These are phyloP conservation scores for Pseudocercospora macadamiae DNA, from an alignment of 2,329 filamentous ascomycete species.

Conservation along the genomic window DNA sequence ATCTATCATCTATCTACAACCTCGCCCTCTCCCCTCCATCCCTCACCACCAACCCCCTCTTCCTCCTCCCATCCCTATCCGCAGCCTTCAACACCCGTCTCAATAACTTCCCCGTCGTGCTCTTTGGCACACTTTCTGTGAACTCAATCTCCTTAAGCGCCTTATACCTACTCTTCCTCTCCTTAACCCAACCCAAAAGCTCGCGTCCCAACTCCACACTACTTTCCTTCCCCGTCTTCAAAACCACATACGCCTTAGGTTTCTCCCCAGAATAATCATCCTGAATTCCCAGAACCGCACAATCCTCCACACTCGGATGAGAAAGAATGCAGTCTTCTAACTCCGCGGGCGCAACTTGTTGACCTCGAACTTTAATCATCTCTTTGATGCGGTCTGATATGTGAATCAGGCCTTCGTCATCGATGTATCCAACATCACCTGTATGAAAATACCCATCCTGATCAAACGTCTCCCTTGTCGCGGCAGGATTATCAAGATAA, in stretches of 20 bases:
- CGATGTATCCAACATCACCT: conserved; percentile 60
- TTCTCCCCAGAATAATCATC: conserved; percentile 61
- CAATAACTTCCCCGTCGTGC: conserved; percentile 72
- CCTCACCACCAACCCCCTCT: conserved; percentile 28
- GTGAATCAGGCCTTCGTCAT: conserved; percentile 58
- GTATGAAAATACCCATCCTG: conserved; percentile 60
- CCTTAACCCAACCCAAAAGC: conserved; percentile 63
- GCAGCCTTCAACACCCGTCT: conserved; percentile 58
- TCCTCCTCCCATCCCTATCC: conserved; percentile 44
- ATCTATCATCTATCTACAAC: conserved; percentile 22
- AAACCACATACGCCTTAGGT: conserved; percentile 61
- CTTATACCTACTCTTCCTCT: conserved; percentile 70
- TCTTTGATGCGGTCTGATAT: conserved; percentile 68
- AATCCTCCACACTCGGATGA: conserved; percentile 60
- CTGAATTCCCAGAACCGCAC: conserved; percentile 57
- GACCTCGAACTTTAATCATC: conserved; percentile 69
- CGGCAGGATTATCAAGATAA: conserved; percentile 38
- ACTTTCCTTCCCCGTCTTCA: conserved; percentile 37
- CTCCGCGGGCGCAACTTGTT: conserved; percentile 65
- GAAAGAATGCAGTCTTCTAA: conserved; percentile 65
- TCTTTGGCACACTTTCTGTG: conserved; percentile 69
- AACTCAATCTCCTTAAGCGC: conserved; percentile 68
- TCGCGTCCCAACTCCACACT: conserved; percentile 42
- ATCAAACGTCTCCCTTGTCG: conserved; percentile 49
- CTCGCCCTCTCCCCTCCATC: conserved; percentile 26